phyloP scores from a whole-genome alignment of 306 rosid species.

The Acacia acuminata region DNA sequence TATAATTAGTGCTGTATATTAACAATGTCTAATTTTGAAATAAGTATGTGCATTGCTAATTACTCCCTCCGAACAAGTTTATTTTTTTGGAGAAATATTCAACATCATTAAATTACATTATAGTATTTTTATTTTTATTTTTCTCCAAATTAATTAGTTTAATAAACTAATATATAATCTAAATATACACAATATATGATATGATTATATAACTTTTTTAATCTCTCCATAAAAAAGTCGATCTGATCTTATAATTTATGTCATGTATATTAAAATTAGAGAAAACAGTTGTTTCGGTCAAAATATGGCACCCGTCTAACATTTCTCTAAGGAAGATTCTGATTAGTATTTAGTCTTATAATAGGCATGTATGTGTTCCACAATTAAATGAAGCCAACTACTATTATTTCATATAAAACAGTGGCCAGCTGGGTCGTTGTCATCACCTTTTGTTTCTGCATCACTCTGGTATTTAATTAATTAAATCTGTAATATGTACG shows the following conservation, averaged over 20 bases:
- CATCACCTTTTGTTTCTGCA: background rate
- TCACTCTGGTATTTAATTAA: background rate
- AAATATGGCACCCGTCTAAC: background rate
- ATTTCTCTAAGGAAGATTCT: background rate
- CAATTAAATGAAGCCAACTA: background rate
- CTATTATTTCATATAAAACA: background rate
- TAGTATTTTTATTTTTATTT: too few species aligned
- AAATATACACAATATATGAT: too few species aligned
- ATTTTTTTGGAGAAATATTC: too few species aligned
- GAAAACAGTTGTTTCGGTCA: background rate
- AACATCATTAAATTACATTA: too few species aligned
- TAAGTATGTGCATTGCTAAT: background rate
- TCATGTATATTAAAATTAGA: background rate
- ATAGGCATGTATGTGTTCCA: background rate
- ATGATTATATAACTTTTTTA: too few species aligned
- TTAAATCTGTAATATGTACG: background rate
- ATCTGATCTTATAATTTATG: background rate
- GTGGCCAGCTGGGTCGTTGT: background rate
- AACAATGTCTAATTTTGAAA: too few species aligned
- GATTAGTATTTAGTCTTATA: background rate
- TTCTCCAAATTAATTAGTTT: too few species aligned
- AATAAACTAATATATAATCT: too few species aligned
- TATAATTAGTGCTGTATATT: too few species aligned
- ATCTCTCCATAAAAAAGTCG: too few species aligned
- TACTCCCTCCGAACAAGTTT: too few species aligned